Conservation (phyloP, 805 yeast genomes). For the Citeromyces nyonsensis region DNA sequence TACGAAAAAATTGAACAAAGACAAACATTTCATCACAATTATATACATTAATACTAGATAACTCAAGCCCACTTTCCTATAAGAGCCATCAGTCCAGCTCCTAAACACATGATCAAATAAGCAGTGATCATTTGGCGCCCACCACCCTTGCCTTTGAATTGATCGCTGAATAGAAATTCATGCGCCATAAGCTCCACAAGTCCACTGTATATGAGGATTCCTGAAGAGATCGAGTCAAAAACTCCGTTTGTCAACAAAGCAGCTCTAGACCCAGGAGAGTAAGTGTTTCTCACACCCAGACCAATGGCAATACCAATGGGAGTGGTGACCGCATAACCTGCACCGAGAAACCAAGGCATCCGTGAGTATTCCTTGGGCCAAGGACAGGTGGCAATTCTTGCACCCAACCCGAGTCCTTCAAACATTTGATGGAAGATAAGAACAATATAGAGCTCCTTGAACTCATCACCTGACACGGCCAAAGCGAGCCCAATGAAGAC, state of each 20-base stretch:
- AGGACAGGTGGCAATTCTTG: slow-evolving; percentile 43
- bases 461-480: slow-evolving; percentile 51
- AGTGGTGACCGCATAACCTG: slow-evolving; percentile 42
- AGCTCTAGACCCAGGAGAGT: slow-evolving; percentile 34
- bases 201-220: slow-evolving; percentile 58
- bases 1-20: no score
- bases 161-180: slow-evolving; percentile 40
- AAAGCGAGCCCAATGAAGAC: slow-evolving; percentile 58
- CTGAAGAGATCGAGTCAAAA: slow-evolving; percentile 57
- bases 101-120: slow-evolving; percentile 27
- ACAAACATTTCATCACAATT: no score
- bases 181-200: slow-evolving; percentile 64
- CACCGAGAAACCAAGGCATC: slow-evolving; percentile 35
- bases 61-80: slow-evolving; percentile 61
- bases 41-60: not conserved
- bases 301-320: slow-evolving; percentile 67
- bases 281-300: slow-evolving; percentile 47
- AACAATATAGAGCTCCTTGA: slow-evolving; percentile 47
- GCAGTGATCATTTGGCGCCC: slow-evolving; percentile 24
- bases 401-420: slow-evolving; percentile 69
- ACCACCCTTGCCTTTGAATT: slow-evolving; percentile 24
- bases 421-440: slow-evolving; percentile 63
- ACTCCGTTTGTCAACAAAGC: slow-evolving; percentile 47
- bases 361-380: slow-evolving; percentile 30
- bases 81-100: slow-evolving; percentile 60